A percentile compares a stretch with the other conserved stretches of the same genome.
Evolutionary conservation across 78 protist genomes (phyloP).

Genomic region (Speleostelium caveatum): DNA sequence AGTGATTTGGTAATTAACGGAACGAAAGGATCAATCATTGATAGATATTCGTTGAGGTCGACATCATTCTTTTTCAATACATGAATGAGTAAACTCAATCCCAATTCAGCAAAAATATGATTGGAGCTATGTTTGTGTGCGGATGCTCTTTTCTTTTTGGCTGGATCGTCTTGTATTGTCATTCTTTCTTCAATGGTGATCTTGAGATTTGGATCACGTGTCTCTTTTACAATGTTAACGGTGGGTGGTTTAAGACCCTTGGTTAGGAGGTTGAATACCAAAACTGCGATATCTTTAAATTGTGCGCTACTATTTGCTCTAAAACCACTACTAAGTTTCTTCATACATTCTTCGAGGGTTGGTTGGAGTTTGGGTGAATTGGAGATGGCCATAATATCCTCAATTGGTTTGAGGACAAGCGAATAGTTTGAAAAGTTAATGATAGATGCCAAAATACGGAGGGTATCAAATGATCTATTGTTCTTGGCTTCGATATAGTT

Average conservation of each 20-base stretch:
- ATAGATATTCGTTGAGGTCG: not conserved
- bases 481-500: conserved; percentile 33
- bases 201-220: not conserved
- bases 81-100: conserved; percentile 5
- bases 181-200: conserved; percentile 59
- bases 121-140: not conserved
- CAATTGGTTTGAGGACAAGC: conserved; percentile 26
- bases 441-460: conserved; percentile 4
- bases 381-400: conserved; percentile 29
- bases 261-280: conserved; percentile 8
- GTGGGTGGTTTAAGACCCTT: conserved; percentile 9
- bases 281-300: not conserved
- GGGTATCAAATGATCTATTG: conserved; percentile 7
- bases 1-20: conserved; percentile 12
- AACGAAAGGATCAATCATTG: conserved; percentile 67
- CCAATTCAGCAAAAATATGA: conserved; percentile 31
- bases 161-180: conserved; percentile 50
- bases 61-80: not conserved
- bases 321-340: conserved; percentile 27
- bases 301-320: not conserved
- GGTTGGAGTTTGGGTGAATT: conserved; percentile 25
- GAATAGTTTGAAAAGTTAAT: not conserved
- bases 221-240: not conserved
- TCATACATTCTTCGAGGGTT: conserved; percentile 19
- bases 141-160: not conserved